Conservation (phyloP, 352 stramenopile species). For the Aphanomyces astaci region DNA sequence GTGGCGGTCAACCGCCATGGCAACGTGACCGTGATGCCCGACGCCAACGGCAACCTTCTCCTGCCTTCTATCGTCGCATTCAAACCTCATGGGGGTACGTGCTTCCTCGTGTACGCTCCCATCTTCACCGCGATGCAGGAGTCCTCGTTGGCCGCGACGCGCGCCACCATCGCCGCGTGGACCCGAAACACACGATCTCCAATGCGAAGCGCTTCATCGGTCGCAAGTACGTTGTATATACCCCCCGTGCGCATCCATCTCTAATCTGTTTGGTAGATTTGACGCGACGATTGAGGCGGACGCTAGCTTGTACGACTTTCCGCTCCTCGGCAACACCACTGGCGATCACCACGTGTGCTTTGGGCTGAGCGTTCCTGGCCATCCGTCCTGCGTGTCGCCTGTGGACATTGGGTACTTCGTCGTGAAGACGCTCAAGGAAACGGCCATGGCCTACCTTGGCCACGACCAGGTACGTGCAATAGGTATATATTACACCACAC, state of each 20-base stretch:
- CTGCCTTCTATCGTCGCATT: constrained; percentile 63
- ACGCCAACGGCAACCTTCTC: constrained; percentile 39
- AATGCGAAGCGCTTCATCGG: constrained; percentile 76
- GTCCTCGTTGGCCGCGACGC: constrained; percentile 43
- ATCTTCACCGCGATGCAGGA: constrained; percentile 23
- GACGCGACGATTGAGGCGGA: constrained; percentile 27
- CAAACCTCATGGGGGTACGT: constrained; percentile 37
- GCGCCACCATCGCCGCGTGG: constrained; percentile 36
- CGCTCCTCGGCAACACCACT: constrained; percentile 22
- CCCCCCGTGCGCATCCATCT: constrained; percentile 21
- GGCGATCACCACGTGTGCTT: constrained; percentile 40
- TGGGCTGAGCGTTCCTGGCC: constrained; percentile 29
- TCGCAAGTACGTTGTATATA: constrained; percentile 26
- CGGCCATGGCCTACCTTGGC: constrained; percentile 46
- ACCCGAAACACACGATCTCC: constrained; percentile 60
- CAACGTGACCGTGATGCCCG: constrained; percentile 52
- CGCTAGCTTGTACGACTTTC: constrained; percentile 42
- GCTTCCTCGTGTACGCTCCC: not conserved
- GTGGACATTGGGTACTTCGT: constrained; percentile 37
- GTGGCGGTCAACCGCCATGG: constrained; percentile 59
- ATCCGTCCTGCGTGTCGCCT: constrained; percentile 42
- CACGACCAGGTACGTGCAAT: constrained; percentile 47
- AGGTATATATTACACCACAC: too few species aligned
- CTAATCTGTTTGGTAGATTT: constrained; percentile 17
- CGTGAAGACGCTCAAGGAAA: constrained; percentile 37